Evolutionary conservation across 1,284 basidiomycete genomes (phyloP).

Genomic region (Papiliotrema nemorosa): DNA sequence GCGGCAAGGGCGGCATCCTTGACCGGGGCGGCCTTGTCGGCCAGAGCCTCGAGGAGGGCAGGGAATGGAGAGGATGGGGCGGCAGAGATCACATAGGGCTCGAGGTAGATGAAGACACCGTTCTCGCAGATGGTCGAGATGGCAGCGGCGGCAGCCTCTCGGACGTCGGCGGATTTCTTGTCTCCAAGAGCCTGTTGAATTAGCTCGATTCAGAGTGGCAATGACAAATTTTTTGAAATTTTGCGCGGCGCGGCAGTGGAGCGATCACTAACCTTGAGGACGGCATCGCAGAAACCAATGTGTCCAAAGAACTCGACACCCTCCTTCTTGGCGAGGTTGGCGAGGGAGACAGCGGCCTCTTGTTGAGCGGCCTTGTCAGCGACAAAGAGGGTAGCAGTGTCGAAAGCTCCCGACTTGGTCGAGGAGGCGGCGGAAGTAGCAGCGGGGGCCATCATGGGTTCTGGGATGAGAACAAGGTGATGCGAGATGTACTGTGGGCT

Average conservation of each 20-base stretch:
- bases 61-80: constrained; percentile 65
- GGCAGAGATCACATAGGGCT: constrained; percentile 82
- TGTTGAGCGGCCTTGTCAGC: constrained; percentile 58
- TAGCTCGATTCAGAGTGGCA: not conserved
- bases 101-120: constrained; percentile 77
- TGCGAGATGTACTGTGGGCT: not conserved
- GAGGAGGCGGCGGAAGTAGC: constrained; percentile 39
- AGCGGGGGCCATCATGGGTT: constrained; percentile 45
- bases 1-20: constrained; percentile 76
- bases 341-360: constrained; percentile 66
- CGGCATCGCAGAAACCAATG: constrained; percentile 73
- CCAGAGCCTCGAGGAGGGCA: constrained; percentile 82
- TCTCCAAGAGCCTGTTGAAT: constrained; percentile 52
- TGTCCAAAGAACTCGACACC: constrained; percentile 76
- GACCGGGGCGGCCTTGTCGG: constrained; percentile 75
- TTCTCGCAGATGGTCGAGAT: constrained; percentile 62
- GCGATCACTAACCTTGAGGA: constrained; percentile 58
- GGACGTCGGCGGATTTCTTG: constrained; percentile 56
- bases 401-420: constrained; percentile 44
- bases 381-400: constrained; percentile 48
- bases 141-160: constrained; percentile 46
- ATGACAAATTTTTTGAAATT: constrained; percentile 2
- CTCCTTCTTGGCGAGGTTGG: constrained; percentile 72
- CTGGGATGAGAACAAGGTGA: not conserved
- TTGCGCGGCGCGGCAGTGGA: not conserved